Percentiles rank a stretch among this genome's conserved stretches.
Conservation (phyloP, 805 yeast genomes). For the Spathaspora sp. region DNA sequence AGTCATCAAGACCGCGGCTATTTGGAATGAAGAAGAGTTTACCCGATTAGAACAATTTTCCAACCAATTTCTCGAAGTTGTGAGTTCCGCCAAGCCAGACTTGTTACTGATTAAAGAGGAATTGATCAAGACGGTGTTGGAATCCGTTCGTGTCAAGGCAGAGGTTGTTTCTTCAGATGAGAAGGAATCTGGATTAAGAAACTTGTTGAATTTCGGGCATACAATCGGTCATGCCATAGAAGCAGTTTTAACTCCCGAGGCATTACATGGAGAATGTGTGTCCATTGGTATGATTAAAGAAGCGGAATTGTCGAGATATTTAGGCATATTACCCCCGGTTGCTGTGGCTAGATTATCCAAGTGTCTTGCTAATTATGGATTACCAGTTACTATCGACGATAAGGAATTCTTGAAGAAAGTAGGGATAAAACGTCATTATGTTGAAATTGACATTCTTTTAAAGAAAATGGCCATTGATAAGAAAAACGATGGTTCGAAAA, state of each 20-base stretch:
- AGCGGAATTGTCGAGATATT: slow-evolving; percentile 91
- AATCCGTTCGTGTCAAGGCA: slow-evolving; percentile 87
- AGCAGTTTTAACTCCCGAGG: slow-evolving; percentile 95
- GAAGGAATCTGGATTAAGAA: slow-evolving; percentile 91
- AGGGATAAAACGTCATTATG: slow-evolving; percentile 54
- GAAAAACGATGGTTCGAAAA: slow-evolving; percentile 90
- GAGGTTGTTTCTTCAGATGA: slow-evolving; percentile 92
- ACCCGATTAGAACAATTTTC: slow-evolving; percentile 78
- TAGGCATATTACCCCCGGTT: slow-evolving; percentile 84
- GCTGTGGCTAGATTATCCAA: slow-evolving; percentile 89
- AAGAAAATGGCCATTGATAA: slow-evolving; percentile 93
- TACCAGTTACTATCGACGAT: slow-evolving; percentile 79
- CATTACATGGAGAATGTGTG: slow-evolving; percentile 98
- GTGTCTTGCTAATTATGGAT: slow-evolving; percentile 78
- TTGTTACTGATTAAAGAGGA: slow-evolving; percentile 68
- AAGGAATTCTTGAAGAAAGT: slow-evolving; percentile 60
- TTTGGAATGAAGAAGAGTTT: slow-evolving; percentile 92
- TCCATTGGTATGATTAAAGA: slow-evolving; percentile 93
- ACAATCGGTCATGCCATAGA: slow-evolving; percentile 97
- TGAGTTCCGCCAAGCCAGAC: slow-evolving; percentile 42
- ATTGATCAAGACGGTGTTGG: slow-evolving; percentile 73
- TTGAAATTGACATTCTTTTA: slow-evolving; percentile 74
- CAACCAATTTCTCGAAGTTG: slow-evolving; percentile 63
- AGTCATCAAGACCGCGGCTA: slow-evolving; percentile 96
- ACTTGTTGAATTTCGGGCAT: slow-evolving; percentile 91